Conservation (phyloP, 139 green algal species). For the Picochlorum sp. region DNA sequence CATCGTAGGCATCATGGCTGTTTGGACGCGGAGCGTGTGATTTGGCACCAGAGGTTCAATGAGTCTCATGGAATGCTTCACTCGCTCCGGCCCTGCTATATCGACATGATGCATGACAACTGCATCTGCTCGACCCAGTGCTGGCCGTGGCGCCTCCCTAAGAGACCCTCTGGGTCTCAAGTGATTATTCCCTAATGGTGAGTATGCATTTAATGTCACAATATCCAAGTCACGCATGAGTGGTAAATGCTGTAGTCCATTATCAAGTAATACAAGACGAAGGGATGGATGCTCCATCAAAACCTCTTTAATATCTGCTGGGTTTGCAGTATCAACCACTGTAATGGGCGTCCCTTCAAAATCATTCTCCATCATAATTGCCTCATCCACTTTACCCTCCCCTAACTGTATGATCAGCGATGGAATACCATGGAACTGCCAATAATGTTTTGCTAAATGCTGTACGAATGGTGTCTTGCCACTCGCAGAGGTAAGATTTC, state of each 20-base stretch:
- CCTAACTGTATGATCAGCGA: constrained; percentile 28
- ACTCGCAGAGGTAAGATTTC: constrained; percentile 22
- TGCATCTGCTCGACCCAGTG: constrained; percentile 22
- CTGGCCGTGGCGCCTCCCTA: constrained; percentile 16
- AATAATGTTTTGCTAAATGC: constrained; percentile 25
- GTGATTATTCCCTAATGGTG: constrained; percentile 33
- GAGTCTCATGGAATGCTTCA: constrained; percentile 1
- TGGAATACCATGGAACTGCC: constrained; percentile 10
- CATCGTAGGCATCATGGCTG: constrained; percentile 9
- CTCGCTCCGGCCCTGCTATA: constrained; percentile 13
- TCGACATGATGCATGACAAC: constrained; percentile 28
- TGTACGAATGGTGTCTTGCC: constrained; percentile 35
- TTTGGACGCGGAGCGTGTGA: constrained; percentile 23
- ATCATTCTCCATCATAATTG: constrained; percentile 18
- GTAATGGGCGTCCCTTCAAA: constrained; percentile 14
- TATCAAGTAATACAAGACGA: constrained; percentile 26
- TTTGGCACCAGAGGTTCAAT: constrained; percentile 14
- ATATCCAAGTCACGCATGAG: constrained; percentile 30
- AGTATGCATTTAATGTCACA: constrained; percentile 20
- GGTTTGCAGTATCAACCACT: constrained; percentile 5
- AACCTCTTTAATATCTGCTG: neutral
- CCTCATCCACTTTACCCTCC: constrained; percentile 26
- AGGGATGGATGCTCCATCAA: constrained; percentile 17
- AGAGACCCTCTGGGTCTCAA: constrained; percentile 27
- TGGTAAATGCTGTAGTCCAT: constrained; percentile 27